Evolutionary conservation across 2,329 filamentous ascomycete species (phyloP).

Genomic region (Colletotrichum liriopes): DNA sequence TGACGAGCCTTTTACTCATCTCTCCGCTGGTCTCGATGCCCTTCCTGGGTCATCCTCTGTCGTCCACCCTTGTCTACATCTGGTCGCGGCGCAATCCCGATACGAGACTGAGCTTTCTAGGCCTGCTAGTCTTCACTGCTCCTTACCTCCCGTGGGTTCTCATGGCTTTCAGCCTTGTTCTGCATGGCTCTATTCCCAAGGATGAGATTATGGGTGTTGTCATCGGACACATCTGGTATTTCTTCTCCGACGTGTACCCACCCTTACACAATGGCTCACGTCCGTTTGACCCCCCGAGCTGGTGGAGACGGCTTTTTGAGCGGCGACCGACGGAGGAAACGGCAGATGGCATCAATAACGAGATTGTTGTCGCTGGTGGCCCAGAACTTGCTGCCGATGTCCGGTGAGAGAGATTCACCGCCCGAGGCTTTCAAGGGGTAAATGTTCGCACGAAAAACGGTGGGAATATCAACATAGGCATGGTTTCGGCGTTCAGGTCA

Average conservation of each 20-base stretch:
- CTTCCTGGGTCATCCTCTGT: constrained; percentile 94
- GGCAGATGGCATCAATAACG: constrained; percentile 71
- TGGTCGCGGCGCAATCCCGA: constrained; percentile 97
- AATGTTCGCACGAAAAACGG: neutral
- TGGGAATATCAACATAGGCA: constrained; percentile 14
- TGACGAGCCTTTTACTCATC: constrained; percentile 82
- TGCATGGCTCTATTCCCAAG: constrained; percentile 91
- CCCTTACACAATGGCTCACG: constrained; percentile 87
- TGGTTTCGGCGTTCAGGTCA: constrained; percentile 28
- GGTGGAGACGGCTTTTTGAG: constrained; percentile 91
- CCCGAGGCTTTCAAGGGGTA: neutral
- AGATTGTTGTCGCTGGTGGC: constrained; percentile 72
- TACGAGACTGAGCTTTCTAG: constrained; percentile 89
- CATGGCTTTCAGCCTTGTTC: constrained; percentile 91
- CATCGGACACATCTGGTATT: constrained; percentile 98
- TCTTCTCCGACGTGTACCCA: constrained; percentile 97
- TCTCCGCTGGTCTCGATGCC: constrained; percentile 92
- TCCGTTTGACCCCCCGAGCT: constrained; percentile 89
- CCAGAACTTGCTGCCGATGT: constrained; percentile 42
- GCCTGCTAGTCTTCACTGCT: constrained; percentile 90
- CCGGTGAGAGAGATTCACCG: constrained; percentile 14
- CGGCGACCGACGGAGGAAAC: constrained; percentile 65
- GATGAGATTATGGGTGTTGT: constrained; percentile 97
- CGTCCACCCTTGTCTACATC: constrained; percentile 95
- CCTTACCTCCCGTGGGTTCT: constrained; percentile 97